phyloP scores from a whole-genome alignment of 225 moss, liverwort and hornwort genomes.

The Asterella californica region DNA sequence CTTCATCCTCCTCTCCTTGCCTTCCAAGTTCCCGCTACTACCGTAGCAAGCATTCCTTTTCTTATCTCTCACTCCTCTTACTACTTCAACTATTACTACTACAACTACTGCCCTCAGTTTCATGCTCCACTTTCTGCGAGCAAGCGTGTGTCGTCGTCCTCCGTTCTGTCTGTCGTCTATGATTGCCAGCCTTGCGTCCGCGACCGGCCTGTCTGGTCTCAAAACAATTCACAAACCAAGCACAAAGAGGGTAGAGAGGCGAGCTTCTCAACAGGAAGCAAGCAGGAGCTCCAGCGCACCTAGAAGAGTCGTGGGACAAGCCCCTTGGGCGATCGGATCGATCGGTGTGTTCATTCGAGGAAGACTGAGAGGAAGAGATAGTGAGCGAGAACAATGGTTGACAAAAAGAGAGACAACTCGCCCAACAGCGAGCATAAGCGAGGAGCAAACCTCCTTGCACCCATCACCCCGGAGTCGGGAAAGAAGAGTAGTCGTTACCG shows the following conservation, averaged over 20 bases:
- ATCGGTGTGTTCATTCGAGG: not conserved
- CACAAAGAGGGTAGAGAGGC: not conserved
- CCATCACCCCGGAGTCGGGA: conserved; percentile 41
- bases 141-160: not conserved
- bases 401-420: conserved; percentile 48
- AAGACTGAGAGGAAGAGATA: not conserved
- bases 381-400: conserved; percentile 35
- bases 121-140: not conserved
- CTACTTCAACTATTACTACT: not conserved
- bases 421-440: conserved; percentile 40
- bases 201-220: too few relatives aligned
- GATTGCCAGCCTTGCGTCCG: not conserved
- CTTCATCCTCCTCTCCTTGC: not conserved
- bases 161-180: too few relatives aligned
- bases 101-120: not conserved
- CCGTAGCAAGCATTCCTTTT: not conserved
- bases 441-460: conserved; percentile 43
- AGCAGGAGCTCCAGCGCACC: not conserved
- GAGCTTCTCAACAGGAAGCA: not conserved
- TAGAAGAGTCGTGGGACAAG: not conserved
- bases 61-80: not conserved
- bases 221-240: not conserved
- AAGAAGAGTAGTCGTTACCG: conserved; percentile 47
- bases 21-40: not conserved
- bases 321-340: not conserved